A percentile compares a stretch with the other conserved stretches of the same genome.
Evolutionary conservation across 495 filamentous ascomycete genomes (phyloP).

Genomic region (Penicillium soppii): DNA sequence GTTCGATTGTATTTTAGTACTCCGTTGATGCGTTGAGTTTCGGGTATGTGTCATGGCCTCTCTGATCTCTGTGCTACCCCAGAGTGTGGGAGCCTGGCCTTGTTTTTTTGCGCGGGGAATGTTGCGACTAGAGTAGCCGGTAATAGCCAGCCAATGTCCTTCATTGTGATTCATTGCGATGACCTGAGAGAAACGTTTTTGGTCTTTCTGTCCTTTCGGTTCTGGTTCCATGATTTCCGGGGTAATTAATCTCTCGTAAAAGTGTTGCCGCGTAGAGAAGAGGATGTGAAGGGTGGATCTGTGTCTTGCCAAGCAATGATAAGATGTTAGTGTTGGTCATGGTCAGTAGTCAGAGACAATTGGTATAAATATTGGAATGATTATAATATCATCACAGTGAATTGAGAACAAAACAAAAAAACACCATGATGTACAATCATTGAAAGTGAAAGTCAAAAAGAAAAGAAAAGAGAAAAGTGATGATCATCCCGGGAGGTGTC

Average conservation of each 20-base stretch:
- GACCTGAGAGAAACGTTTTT: background rate
- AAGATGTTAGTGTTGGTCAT: slow-evolving; percentile 24
- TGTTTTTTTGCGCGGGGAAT: background rate
- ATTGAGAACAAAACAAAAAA: background rate
- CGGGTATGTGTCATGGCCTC: background rate
- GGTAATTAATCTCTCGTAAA: slow-evolving; percentile 36
- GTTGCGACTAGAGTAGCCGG: background rate
- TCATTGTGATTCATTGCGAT: background rate
- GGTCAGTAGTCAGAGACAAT: slow-evolving; percentile 22
- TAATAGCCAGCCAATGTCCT: slow-evolving; percentile 13
- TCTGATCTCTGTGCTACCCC: slow-evolving; percentile 1
- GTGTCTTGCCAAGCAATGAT: slow-evolving; percentile 21
- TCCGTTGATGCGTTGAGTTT: background rate
- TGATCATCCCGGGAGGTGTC: slow-evolving; percentile 8
- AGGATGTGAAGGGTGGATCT: slow-evolving; percentile 23
- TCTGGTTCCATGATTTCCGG: slow-evolving; percentile 13
- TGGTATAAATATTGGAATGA: no score
- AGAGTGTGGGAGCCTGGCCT: background rate
- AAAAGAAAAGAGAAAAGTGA: background rate
- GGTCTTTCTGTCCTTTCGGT: background rate
- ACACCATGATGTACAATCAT: background rate
- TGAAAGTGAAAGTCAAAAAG: background rate
- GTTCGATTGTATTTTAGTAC: background rate
- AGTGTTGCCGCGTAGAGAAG: background rate
- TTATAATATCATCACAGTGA: background rate